These are phyloP conservation scores for Leccinum imitatum DNA, from an alignment of 768 basidiomycete species.

Conservation along the genomic window DNA sequence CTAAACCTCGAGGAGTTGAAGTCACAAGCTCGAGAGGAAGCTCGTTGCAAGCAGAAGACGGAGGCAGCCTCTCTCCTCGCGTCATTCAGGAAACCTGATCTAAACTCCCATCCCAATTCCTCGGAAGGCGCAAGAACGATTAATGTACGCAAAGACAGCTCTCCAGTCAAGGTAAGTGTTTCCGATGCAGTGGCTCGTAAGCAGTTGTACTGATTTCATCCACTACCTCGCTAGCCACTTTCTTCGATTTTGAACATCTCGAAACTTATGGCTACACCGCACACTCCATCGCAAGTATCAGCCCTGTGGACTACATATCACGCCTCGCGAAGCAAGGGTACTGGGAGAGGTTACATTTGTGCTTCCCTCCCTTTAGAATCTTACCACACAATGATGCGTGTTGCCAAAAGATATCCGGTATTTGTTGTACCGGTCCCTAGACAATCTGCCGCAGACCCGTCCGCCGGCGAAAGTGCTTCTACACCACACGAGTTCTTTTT, in stretches of 20 bases:
- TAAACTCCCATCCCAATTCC: conserved; percentile 9
- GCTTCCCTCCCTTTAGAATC: conserved; percentile 73
- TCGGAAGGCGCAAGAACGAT: conserved; percentile 6
- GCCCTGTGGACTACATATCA: conserved; percentile 92
- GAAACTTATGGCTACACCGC: conserved; percentile 62
- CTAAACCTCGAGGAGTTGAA: conserved; percentile 40
- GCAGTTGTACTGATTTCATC: background rate
- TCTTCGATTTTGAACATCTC: conserved; percentile 77
- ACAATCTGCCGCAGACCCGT: conserved; percentile 25
- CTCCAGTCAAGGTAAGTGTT: conserved; percentile 59
- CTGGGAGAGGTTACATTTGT: conserved; percentile 82
- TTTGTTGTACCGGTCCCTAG: conserved; percentile 86
- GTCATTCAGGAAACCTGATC: conserved; percentile 15
- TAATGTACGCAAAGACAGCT: conserved; percentile 54
- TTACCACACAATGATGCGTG: conserved; percentile 67
- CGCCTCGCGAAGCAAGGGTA: conserved; percentile 72
- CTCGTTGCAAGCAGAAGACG: conserved; percentile 32
- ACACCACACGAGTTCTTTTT: conserved; percentile 76
- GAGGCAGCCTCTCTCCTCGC: conserved; percentile 18
- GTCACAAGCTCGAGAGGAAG: conserved; percentile 27
- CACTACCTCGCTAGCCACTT: conserved; percentile 58
- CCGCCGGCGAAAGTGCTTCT: conserved; percentile 32
- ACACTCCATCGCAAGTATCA: conserved; percentile 71
- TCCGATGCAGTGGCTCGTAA: background rate
- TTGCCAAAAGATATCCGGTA: conserved; percentile 65